A percentile compares a stretch with the other conserved stretches of the same genome.
Evolutionary conservation across 129 eudicot species (phyloP).

Genomic region (Centrapalus pauciflorus): DNA sequence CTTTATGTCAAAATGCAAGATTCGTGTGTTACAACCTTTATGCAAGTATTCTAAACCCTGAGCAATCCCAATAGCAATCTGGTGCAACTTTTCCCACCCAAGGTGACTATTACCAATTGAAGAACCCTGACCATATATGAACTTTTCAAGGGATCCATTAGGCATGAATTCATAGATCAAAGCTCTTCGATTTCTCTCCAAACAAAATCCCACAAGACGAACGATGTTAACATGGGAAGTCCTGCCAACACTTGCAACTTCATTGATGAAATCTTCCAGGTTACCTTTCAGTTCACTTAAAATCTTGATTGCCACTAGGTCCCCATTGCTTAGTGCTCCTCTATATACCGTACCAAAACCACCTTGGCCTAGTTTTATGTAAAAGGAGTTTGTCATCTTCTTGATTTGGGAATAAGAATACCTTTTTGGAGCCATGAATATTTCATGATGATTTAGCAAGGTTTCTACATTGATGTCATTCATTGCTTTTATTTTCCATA

Average conservation of each 20-base stretch:
- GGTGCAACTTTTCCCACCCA: constrained; percentile 26
- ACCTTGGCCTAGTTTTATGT: constrained; percentile 37
- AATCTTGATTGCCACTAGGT: constrained; percentile 22
- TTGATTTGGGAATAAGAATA: constrained; percentile 32
- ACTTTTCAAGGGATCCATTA: constrained; percentile 31
- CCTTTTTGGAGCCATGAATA: constrained; percentile 32
- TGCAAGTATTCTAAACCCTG: constrained; percentile 31
- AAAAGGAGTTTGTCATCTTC: constrained; percentile 36
- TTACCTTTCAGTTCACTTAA: constrained; percentile 18
- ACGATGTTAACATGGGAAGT: constrained; percentile 27
- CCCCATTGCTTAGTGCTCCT: constrained; percentile 28
- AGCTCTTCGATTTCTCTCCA: constrained; percentile 18
- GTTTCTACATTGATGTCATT: constrained; percentile 18
- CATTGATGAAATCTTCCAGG: constrained; percentile 32
- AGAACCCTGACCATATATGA: not conserved
- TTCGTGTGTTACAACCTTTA: constrained; percentile 27
- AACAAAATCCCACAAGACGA: constrained; percentile 26
- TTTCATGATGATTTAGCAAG: constrained; percentile 22
- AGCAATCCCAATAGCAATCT: constrained; percentile 24
- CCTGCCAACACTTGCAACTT: constrained; percentile 29
- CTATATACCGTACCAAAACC: constrained; percentile 43
- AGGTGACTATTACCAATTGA: not conserved
- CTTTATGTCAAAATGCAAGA: constrained; percentile 40
- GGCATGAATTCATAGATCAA: constrained; percentile 32
- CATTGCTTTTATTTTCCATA: not conserved